Conservation (phyloP, 805 yeast genomes). For the Maudiozyma saulgeensis region DNA sequence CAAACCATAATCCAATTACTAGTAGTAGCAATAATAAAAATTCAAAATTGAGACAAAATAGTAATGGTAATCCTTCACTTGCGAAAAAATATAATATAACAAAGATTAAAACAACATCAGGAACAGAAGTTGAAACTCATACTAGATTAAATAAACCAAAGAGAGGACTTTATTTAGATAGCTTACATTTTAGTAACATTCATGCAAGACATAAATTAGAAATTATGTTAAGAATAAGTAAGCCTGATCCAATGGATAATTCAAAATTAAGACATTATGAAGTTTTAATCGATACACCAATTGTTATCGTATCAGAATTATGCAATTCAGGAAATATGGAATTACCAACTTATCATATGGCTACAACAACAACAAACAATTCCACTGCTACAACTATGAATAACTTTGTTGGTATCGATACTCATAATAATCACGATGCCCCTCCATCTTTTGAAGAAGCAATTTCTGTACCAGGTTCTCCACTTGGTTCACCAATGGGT, state of each 20-base stretch:
- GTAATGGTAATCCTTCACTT: neutral
- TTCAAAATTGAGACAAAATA: neutral
- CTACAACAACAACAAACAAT: slow-evolving; percentile 4
- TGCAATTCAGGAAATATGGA: slow-evolving; percentile 31
- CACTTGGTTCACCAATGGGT: slow-evolving; percentile 21
- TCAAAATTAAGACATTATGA: slow-evolving; percentile 61
- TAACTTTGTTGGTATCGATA: neutral
- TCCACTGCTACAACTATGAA: slow-evolving; percentile 2
- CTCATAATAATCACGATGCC: slow-evolving; percentile 16
- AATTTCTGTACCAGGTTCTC: slow-evolving; percentile 37
- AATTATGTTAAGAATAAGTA: slow-evolving; percentile 57
- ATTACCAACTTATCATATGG: slow-evolving; percentile 31
- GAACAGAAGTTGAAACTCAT: slow-evolving; percentile 11
- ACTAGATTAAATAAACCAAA: slow-evolving; percentile 17
- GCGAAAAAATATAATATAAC: slow-evolving; percentile 11
- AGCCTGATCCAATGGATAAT: slow-evolving; percentile 40
- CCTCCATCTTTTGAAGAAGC: slow-evolving; percentile 64
- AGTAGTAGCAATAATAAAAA: neutral
- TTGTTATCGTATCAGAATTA: slow-evolving; percentile 39
- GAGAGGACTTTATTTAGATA: slow-evolving; percentile 47
- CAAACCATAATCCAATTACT: slow-evolving; percentile 7
- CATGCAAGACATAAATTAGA: slow-evolving; percentile 59
- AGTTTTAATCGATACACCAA: slow-evolving; percentile 71
- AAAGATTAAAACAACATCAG: slow-evolving; percentile 14
- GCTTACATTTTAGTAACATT: slow-evolving; percentile 49